Conservation (phyloP, 1,284 basidiomycete species). For the Irpex lacteus region DNA sequence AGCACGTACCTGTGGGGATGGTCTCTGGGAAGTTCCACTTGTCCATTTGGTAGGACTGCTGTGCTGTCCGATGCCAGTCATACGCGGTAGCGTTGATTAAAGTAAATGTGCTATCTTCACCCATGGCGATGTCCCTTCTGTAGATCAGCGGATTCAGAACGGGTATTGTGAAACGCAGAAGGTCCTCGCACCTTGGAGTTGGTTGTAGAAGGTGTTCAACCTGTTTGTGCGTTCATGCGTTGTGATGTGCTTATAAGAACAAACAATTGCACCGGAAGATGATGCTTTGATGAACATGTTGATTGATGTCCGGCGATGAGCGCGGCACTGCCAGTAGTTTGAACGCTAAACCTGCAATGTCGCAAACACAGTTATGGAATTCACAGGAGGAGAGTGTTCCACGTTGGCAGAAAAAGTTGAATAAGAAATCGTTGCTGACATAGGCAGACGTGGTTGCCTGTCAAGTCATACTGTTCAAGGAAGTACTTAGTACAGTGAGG, state of each 20-base stretch:
- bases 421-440: no score
- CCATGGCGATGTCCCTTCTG: conserved; percentile 5
- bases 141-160: not conserved
- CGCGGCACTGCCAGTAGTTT: not conserved
- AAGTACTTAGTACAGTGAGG: no score
- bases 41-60: conserved; percentile 18
- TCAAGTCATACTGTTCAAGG: no score
- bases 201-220: not conserved
- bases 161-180: not conserved
- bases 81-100: conserved; percentile 18
- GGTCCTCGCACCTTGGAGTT: not conserved
- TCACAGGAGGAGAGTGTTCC: not conserved
- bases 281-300: not conserved
- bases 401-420: not conserved
- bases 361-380: not conserved
- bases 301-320: not conserved
- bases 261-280: no score
- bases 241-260: no score
- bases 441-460: no score
- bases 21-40: conserved; percentile 15
- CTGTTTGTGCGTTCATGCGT: no score
- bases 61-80: conserved; percentile 11
- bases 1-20: conserved; percentile 8
- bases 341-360: not conserved
- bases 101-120: conserved; percentile 14